These are phyloP conservation scores for Malbranchea cinnamomea DNA, from an alignment of 2,329 filamentous ascomycete species.

Conservation along the genomic window DNA sequence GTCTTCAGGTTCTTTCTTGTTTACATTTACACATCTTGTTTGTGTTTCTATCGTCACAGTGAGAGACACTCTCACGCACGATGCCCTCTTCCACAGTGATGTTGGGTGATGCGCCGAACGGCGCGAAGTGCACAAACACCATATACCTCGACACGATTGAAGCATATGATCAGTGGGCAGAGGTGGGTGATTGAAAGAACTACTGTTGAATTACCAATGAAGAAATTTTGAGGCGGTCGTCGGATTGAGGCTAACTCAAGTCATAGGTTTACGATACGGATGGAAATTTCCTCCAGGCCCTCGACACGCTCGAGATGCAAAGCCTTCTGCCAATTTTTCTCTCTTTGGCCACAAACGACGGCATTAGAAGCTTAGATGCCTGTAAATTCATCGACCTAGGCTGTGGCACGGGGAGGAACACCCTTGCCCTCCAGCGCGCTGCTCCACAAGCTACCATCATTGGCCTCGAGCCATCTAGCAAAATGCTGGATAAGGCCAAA, in stretches of 20 bases:
- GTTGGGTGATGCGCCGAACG: too few relatives aligned
- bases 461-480: slow-evolving; percentile 41
- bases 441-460: slow-evolving; percentile 24
- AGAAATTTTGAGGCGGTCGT: neutral
- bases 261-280: slow-evolving; percentile 46
- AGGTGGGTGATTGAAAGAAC: slow-evolving; percentile 13
- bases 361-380: slow-evolving; percentile 15
- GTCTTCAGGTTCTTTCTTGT: too few relatives aligned
- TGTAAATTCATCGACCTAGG: slow-evolving; percentile 47
- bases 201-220: slow-evolving; percentile 1
- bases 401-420: slow-evolving; percentile 52
- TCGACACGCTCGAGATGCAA: slow-evolving; percentile 44
- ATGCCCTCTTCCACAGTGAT: too few relatives aligned
- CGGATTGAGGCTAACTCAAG: slow-evolving; percentile 1
- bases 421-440: slow-evolving; percentile 24
- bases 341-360: slow-evolving; percentile 12
- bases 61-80: too few relatives aligned
- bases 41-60: too few relatives aligned
- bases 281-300: slow-evolving; percentile 49
- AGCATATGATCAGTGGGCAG: slow-evolving; percentile 25
- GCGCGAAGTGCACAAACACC: too few relatives aligned
- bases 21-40: too few relatives aligned
- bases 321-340: slow-evolving; percentile 37
- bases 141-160: slow-evolving; percentile 22
- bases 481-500: slow-evolving; percentile 43